phyloP scores from a whole-genome alignment of 495 filamentous ascomycete species.

The Trichoderma asperelloides region DNA sequence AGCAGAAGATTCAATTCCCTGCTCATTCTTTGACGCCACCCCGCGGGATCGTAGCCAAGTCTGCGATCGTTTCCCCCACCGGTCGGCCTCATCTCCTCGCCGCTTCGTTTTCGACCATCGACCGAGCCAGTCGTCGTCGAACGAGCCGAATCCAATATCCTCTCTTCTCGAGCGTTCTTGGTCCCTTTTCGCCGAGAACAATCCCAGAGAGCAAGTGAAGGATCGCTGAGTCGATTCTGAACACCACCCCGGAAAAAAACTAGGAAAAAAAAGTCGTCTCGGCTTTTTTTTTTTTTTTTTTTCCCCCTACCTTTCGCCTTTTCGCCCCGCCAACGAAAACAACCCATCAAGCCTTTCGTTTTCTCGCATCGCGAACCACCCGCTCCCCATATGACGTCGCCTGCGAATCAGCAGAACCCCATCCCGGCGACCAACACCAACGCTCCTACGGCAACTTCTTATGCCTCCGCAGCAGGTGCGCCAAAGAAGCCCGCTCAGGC shows the following conservation, averaged over 20 bases:
- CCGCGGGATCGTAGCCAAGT: conserved; percentile 10
- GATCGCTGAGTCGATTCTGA: conserved; percentile 9
- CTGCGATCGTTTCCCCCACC: conserved; percentile 7
- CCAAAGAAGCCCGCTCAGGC: conserved; percentile 63
- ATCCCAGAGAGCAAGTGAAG: conserved; percentile 8
- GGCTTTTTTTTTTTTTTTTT: conserved; percentile 2
- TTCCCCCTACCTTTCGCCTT: background rate
- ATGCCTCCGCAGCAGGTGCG: conserved; percentile 66
- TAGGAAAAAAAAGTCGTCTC: background rate
- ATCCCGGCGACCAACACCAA: conserved; percentile 51
- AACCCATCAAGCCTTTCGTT: background rate
- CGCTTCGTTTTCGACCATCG: conserved; percentile 8
- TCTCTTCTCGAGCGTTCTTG: conserved; percentile 17
- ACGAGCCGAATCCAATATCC: conserved; percentile 3
- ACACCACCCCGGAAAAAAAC: background rate
- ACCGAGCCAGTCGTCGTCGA: conserved; percentile 10
- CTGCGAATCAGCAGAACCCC: conserved; percentile 41
- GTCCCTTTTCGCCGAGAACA: conserved; percentile 20
- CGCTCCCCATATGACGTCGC: conserved; percentile 41
- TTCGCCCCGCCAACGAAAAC: conserved; percentile 11
- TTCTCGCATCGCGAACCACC: conserved; percentile 27
- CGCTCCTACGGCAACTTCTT: conserved; percentile 55
- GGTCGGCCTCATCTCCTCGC: conserved; percentile 25
- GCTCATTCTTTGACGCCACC: conserved; percentile 25
- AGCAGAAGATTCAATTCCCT: conserved; percentile 16